Conservation (phyloP, 345 rosid genomes). For the Salix arbutifolia region DNA sequence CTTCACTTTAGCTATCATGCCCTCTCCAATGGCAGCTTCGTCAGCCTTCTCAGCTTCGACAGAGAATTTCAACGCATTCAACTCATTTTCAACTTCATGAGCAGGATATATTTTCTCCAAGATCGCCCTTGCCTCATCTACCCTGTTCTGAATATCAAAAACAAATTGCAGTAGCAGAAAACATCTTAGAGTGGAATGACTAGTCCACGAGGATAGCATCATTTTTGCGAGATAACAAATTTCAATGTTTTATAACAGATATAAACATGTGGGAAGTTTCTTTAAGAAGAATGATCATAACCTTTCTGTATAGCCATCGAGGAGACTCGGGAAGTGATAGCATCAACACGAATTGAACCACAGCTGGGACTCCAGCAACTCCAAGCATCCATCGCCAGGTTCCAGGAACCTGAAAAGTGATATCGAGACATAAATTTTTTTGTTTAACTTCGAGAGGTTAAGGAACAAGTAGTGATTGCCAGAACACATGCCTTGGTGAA, state of each 20-base stretch:
- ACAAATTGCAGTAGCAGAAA: no score
- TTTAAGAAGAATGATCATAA: background rate
- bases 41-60: conserved; percentile 61
- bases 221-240: background rate
- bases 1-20: conserved; percentile 46
- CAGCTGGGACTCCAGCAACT: conserved; percentile 59
- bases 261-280: background rate
- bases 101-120: conserved; percentile 59
- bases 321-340: conserved; percentile 78
- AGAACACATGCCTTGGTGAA: conserved; percentile 45
- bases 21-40: conserved; percentile 47
- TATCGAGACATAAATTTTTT: background rate
- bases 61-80: conserved; percentile 48
- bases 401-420: conserved; percentile 28
- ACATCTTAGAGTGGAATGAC: background rate
- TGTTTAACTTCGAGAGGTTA: background rate
- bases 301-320: conserved; percentile 68
- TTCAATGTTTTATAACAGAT: no score
- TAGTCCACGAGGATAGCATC: background rate
- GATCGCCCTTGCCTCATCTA: conserved; percentile 55
- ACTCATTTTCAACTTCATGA: conserved; percentile 58
- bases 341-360: conserved; percentile 66
- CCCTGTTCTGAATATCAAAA: conserved; percentile 27
- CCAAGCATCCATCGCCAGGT: conserved; percentile 98
- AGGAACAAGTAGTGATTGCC: background rate